Base-by-base conservation (phyloP, 257 asterid genomes). In the Solanum pimpinellifolium region DNA sequence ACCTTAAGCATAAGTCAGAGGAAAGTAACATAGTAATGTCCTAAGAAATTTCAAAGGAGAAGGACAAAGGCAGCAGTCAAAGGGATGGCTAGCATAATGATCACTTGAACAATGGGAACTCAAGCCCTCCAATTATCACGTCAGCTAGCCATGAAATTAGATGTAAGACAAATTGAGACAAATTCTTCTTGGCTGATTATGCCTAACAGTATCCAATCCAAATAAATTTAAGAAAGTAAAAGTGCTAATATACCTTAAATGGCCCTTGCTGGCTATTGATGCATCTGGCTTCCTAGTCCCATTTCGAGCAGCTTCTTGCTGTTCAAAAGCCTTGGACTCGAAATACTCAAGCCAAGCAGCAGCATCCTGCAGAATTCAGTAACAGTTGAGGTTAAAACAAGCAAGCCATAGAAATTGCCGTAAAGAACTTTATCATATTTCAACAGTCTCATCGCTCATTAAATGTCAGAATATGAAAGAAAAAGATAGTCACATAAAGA, bases 301-400 rank as follows among this genome's bases (percentile, higher is more conserved):
- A 82, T 89, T 92, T 74, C 97, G 95, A 85, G 98, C 97, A 33
- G 99, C 98, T 92, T 97, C 99, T 94, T 96, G 99, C 93, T 97
- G 99, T 91, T 97, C 99, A 90, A 95, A 85, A 27, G 98, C 99
- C 90, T 96, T 97, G 76, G 99, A 97, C 92, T 97, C 98, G 82
- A 97, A 97, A 90, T 95, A 97, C 84, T 97, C 99, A 41, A 96
- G 99, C 99, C 99, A 97, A 44, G 99, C 98, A 90, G 98, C 99
- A 91, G 99, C 99, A 93, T 97, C 99, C 99, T 97, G 92, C 89
- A 93, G 84, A 59, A 46, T 72, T 35, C 80, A 72, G 80, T 72
- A 35, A 72, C 41, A 78, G 84, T 27, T 46, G 65, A 46, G 18
- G 39, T 46, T n/a, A 78, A 78, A 46, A 46, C 41, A 78, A 78